A percentile compares a stretch with the other conserved stretches of the same genome.
phyloP scores from a whole-genome alignment of 129 eudicot genomes.

The Chrysanthemum lavandulifolium region DNA sequence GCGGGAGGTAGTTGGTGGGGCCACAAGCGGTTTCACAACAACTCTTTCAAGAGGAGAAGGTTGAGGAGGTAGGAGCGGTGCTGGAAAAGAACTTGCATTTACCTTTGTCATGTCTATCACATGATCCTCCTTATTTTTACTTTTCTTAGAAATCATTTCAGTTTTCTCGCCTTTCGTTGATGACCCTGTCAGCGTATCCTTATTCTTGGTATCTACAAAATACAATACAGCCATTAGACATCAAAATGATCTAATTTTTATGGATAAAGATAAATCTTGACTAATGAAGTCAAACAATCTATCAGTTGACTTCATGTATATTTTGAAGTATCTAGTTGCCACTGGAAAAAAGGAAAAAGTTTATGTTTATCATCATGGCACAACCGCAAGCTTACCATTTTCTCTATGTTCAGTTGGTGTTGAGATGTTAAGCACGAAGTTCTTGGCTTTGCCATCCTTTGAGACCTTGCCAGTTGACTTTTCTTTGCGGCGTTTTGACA shows the following conservation, averaged over 20 bases:
- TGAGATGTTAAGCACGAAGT: slow-evolving; percentile 22
- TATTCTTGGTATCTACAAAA: slow-evolving; percentile 9
- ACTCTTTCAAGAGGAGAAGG: slow-evolving; percentile 39
- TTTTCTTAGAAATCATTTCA: slow-evolving; percentile 28
- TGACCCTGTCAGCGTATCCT: slow-evolving; percentile 11
- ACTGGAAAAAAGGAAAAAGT: neutral
- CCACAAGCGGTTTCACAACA: slow-evolving; percentile 41
- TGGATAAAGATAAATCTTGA: no score
- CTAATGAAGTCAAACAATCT: no score
- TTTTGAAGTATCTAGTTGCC: neutral
- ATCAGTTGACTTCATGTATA: no score
- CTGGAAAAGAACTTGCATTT: slow-evolving; percentile 27
- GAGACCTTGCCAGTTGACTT: slow-evolving; percentile 33
- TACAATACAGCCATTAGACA: neutral
- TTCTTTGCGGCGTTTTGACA: slow-evolving; percentile 53
- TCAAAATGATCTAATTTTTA: no score
- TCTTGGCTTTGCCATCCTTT: slow-evolving; percentile 30
- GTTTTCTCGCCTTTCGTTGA: slow-evolving; percentile 20
- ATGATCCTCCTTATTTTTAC: slow-evolving; percentile 43
- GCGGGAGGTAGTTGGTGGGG: slow-evolving; percentile 26
- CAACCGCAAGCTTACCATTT: slow-evolving; percentile 36
- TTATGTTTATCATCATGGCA: neutral
- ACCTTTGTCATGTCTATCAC: slow-evolving; percentile 58
- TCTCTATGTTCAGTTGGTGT: slow-evolving; percentile 39
- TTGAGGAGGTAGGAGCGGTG: slow-evolving; percentile 19